Percentiles rank a stretch among this genome's conserved stretches.
Evolutionary conservation across 2,329 filamentous ascomycete genomes (phyloP).

Genomic region (Coniella lustricola): DNA sequence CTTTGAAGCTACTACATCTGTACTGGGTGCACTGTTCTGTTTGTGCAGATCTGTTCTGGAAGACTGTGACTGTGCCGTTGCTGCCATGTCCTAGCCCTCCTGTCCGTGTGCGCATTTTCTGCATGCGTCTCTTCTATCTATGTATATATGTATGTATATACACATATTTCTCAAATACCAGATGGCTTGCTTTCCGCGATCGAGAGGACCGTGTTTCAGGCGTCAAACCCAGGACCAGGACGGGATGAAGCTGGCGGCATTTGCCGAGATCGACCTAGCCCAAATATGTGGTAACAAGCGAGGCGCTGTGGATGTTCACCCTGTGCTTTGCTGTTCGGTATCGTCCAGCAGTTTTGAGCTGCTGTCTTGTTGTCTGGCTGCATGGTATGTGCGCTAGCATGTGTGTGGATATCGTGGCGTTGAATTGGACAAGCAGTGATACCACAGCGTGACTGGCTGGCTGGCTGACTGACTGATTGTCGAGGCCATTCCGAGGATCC

Average conservation of each 20-base stretch:
- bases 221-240: neutral
- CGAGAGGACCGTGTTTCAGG: too few species aligned
- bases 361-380: neutral
- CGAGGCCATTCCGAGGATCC: slow-evolving; percentile 35
- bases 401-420: too few species aligned
- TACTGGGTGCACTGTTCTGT: too few species aligned
- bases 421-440: neutral
- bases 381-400: too few species aligned
- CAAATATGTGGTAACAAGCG: neutral
- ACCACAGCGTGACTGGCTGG: slow-evolving; percentile 26
- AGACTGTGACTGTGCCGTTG: too few species aligned
- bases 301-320: neutral
- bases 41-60: too few species aligned
- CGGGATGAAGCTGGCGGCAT: neutral
- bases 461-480: slow-evolving; percentile 33
- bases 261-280: neutral
- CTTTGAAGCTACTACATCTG: too few species aligned
- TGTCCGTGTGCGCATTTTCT: too few species aligned
- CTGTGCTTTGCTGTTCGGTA: too few species aligned
- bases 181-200: neutral
- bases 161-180: neutral
- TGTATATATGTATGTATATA: too few species aligned
- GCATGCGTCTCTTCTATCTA: too few species aligned
- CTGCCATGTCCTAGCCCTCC: too few species aligned
- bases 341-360: neutral